These are phyloP conservation scores for Nissolia schottii DNA, from an alignment of 306 rosid genomes.

Conservation along the genomic window DNA sequence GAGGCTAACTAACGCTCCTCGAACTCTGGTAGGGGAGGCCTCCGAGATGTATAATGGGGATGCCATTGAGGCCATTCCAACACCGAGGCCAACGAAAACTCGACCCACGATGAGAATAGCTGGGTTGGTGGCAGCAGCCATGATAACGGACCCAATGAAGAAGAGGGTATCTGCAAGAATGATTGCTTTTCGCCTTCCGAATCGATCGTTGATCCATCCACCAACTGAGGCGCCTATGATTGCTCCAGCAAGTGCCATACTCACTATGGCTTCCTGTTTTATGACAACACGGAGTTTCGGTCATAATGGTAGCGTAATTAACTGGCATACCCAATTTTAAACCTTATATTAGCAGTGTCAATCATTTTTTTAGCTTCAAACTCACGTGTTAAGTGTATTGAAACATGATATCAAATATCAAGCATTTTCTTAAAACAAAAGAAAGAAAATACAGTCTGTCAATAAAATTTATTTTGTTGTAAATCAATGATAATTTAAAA, in stretches of 20 bases:
- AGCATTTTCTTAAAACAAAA: no score
- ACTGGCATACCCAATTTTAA: background rate
- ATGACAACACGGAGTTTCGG: background rate
- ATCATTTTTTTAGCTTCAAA: no score
- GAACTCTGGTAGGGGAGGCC: constrained; percentile 59
- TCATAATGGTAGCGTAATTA: background rate
- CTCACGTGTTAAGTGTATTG: no score
- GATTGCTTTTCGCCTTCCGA: constrained; percentile 43
- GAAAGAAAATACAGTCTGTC: background rate
- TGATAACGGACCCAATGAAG: constrained; percentile 44
- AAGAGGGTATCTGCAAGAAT: constrained; percentile 47
- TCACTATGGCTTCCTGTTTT: constrained; percentile 63
- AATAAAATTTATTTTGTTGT: background rate
- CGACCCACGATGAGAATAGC: constrained; percentile 43
- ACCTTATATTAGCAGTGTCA: no score
- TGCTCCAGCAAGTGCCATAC: constrained; percentile 64
- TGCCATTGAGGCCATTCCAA: constrained; percentile 74
- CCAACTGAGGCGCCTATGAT: constrained; percentile 63
- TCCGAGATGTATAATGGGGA: constrained; percentile 66
- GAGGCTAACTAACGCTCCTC: constrained; percentile 68
- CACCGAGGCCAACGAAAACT: constrained; percentile 59
- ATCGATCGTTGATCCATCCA: constrained; percentile 55
- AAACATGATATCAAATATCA: no score
- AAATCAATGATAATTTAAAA: no score
- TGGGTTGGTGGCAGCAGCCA: constrained; percentile 40